Conservation (phyloP, 345 rosid genomes). For the Punica granatum region DNA sequence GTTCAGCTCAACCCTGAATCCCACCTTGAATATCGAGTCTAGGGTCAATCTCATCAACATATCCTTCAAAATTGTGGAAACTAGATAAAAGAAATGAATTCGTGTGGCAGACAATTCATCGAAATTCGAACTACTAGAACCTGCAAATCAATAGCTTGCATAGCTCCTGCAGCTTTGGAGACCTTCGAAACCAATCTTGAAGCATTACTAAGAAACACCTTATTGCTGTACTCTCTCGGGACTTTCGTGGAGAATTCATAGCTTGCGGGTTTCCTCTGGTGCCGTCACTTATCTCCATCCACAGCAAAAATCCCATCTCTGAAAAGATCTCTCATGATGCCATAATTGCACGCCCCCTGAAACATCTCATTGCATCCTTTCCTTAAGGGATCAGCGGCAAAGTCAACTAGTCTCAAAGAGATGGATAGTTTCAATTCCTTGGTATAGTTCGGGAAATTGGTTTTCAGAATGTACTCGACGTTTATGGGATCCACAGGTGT, state of each 20-base stretch:
- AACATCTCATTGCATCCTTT: conserved; percentile 2
- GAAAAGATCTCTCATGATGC: conserved; percentile 34
- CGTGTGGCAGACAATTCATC: neutral
- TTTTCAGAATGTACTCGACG: conserved; percentile 34
- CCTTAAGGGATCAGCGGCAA: neutral
- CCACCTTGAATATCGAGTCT: conserved; percentile 36
- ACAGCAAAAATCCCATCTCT: conserved; percentile 38
- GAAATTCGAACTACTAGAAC: conserved; percentile 10
- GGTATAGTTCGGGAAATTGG: conserved; percentile 34
- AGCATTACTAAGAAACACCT: conserved; percentile 26
- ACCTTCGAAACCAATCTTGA: conserved; percentile 21
- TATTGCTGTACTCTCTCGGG: conserved; percentile 26
- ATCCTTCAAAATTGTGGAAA: conserved; percentile 19
- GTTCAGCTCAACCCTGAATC: conserved; percentile 33
- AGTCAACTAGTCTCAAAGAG: neutral
- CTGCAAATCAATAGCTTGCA: conserved; percentile 28
- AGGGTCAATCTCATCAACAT: conserved; percentile 31
- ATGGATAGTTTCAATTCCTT: conserved; percentile 19
- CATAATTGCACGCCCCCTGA: conserved; percentile 25
- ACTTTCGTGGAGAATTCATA: conserved; percentile 35
- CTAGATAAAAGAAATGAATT: neutral
- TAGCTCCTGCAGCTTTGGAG: conserved; percentile 17
- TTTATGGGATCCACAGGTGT: conserved; percentile 31
- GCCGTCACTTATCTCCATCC: conserved; percentile 38
- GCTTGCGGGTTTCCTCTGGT: conserved; percentile 36